Evolutionary conservation across 805 yeast genomes (phyloP), one percentile per base, ranked within the genome.

Genomic region (Yarrowia keelungensis): DNA sequence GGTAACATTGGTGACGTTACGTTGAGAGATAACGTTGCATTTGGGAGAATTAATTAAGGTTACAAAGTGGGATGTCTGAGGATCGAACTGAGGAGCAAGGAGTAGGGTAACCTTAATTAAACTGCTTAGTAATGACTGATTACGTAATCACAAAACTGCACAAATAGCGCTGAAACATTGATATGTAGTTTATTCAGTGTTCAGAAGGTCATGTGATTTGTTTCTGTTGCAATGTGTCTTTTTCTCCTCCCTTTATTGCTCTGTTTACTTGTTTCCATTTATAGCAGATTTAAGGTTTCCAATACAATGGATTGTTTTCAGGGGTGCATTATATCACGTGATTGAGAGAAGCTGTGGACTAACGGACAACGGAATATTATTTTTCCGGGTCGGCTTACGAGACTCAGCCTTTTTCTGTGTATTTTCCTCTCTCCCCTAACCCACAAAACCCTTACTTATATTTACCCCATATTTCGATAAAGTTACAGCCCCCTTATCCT

Each of bases 31-130:
- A 54, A 41, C 46, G 62, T 56, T 42, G n/a, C 62, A 56, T 56
- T 56, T 22, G 38, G 19, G 45, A 19, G 22, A 26, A 53, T 22
- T 38, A 51, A 51, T 38, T 38, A 15, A 8, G 15, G 14, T 15
- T 15, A 38, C 26, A 32, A 46, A 68, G 42, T 76, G 79, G 76
- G 78, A 76, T 61, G 71, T 74, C 76, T 86, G 89, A 85, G 90
- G 90, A 86, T 86, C 88, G 90, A 87, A 87, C 89, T 85, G 89
- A 86, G 87, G 89, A 87, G 90, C 90, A 26, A 26, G 32, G 32
- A 26, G 32, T 26, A 19, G 19, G 19, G 19, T 19, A 19, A 19
- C 19, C 19, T 19, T 19, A 19, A 19, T 19, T n/a, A n/a, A n/a
- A n/a, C n/a, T 26, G 32, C 4, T 26, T 26, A 26, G 32, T 26